These are phyloP conservation scores for Trichophyton equinum DNA, from an alignment of 2,329 filamentous ascomycete genomes.

Conservation along the genomic window DNA sequence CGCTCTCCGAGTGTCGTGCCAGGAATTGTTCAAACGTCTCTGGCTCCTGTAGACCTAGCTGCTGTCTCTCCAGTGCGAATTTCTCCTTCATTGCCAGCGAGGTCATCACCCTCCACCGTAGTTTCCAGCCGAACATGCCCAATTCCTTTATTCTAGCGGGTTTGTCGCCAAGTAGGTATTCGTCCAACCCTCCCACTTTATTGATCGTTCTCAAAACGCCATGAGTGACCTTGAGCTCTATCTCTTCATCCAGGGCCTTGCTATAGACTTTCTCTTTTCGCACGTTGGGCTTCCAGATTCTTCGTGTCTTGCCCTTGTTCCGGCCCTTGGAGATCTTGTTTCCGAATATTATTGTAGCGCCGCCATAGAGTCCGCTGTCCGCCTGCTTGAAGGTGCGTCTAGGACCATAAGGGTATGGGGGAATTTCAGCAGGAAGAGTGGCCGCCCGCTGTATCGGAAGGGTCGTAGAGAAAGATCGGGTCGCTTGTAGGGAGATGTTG, in stretches of 20 bases:
- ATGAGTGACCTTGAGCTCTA: constrained; percentile 36
- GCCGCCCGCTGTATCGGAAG: constrained; percentile 18
- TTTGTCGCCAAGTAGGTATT: constrained; percentile 77
- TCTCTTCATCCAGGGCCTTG: constrained; percentile 30
- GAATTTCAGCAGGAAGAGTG: constrained; percentile 28
- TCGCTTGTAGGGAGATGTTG: constrained; percentile 27
- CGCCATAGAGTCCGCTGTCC: constrained; percentile 38
- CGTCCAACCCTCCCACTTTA: constrained; percentile 77
- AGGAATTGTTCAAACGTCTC: constrained; percentile 26
- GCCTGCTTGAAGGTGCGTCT: constrained; percentile 35
- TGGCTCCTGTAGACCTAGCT: constrained; percentile 48
- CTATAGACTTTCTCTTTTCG: constrained; percentile 36
- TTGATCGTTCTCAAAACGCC: constrained; percentile 49
- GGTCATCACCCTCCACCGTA: constrained; percentile 85
- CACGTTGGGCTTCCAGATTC: constrained; percentile 39
- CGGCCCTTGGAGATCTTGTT: constrained; percentile 40
- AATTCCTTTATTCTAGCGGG: constrained; percentile 68
- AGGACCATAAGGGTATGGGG: constrained; percentile 37
- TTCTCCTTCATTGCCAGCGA: constrained; percentile 52
- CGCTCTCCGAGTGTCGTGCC: constrained; percentile 31
- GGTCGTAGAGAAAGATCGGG: constrained; percentile 29
- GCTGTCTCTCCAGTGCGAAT: constrained; percentile 52
- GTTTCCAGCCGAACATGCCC: constrained; percentile 76
- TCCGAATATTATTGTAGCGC: constrained; percentile 35
- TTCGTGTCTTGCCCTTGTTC: constrained; percentile 38